phyloP scores from a whole-genome alignment of 2,329 filamentous ascomycete species.

The Epichloe gansuensis region DNA sequence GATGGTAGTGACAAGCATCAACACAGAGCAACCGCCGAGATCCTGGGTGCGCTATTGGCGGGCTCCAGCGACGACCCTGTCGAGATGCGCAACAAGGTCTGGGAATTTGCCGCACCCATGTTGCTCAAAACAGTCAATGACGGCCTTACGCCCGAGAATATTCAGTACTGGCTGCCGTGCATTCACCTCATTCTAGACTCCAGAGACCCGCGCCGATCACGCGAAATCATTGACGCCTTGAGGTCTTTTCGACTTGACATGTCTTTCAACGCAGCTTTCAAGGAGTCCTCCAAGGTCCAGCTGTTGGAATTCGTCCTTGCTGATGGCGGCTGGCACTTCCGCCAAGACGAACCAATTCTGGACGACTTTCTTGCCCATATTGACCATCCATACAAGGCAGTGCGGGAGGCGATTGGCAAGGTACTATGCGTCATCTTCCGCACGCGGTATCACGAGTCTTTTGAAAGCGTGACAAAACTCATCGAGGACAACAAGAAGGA shows the following conservation, averaged over 20 bases:
- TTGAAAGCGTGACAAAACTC: slow-evolving; percentile 62
- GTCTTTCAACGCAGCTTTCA: slow-evolving; percentile 92
- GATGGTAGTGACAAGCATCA: slow-evolving; percentile 97
- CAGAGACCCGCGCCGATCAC: slow-evolving; percentile 77
- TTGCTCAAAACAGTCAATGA: slow-evolving; percentile 79
- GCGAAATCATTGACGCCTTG: slow-evolving; percentile 74
- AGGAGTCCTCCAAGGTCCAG: slow-evolving; percentile 93
- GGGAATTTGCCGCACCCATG: slow-evolving; percentile 84
- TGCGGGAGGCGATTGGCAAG: slow-evolving; percentile 85
- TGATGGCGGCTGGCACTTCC: slow-evolving; percentile 93
- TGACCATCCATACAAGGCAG: slow-evolving; percentile 95
- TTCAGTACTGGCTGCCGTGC: slow-evolving; percentile 89
- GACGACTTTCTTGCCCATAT: slow-evolving; percentile 83
- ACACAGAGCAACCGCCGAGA: slow-evolving; percentile 89
- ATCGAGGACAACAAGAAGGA: slow-evolving; percentile 65
- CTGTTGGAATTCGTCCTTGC: slow-evolving; percentile 78
- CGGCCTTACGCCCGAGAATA: slow-evolving; percentile 85
- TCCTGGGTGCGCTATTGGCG: slow-evolving; percentile 71
- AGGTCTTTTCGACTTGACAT: slow-evolving; percentile 83
- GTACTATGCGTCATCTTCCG: slow-evolving; percentile 81
- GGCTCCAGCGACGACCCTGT: slow-evolving; percentile 67
- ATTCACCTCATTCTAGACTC: slow-evolving; percentile 78
- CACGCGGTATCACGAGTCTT: slow-evolving; percentile 88
- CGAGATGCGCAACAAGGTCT: slow-evolving; percentile 62
- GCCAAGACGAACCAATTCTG: slow-evolving; percentile 73